Conservation (phyloP, 139 green algal species). For the Micromonas pusilla region DNA sequence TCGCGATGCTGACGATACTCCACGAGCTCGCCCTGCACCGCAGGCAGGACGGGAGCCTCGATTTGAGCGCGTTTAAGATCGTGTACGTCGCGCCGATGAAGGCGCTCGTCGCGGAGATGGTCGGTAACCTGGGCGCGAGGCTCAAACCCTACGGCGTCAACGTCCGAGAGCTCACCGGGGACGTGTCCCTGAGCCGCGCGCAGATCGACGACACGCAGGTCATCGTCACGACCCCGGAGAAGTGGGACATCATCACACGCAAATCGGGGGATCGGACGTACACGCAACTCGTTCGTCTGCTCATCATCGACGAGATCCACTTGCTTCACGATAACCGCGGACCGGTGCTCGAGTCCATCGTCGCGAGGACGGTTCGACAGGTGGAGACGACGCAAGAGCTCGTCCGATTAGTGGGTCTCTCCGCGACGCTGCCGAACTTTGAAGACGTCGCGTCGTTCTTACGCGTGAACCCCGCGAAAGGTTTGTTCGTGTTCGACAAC, state of each 20-base stretch:
- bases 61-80: conserved; percentile 87
- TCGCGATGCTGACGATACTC: conserved; percentile 92
- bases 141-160: conserved; percentile 43
- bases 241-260: conserved; percentile 99
- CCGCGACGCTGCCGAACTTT: conserved; percentile 95
- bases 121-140: conserved; percentile 68
- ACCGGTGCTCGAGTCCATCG: conserved; percentile 89
- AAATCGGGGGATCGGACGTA: conserved; percentile 90
- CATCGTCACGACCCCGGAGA: conserved; percentile 98
- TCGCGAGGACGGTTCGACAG: conserved; percentile 86
- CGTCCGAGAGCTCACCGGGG: conserved; percentile 81
- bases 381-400: conserved; percentile 88
- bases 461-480: conserved; percentile 76
- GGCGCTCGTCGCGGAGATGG: conserved; percentile 96
- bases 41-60: conserved; percentile 66
- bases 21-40: conserved; percentile 79
- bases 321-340: conserved; percentile 92
- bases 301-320: conserved; percentile 99
- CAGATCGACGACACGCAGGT: conserved; percentile 92
- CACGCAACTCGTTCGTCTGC: conserved; percentile 72
- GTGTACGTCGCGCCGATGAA: conserved; percentile 99
- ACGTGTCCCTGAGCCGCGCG: conserved; percentile 44
- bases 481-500: conserved; percentile 97
- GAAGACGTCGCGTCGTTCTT: conserved; percentile 92
- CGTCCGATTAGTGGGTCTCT: conserved; percentile 89